Evolutionary conservation across 2,329 filamentous ascomycete genomes (phyloP).

Genomic region (Truncatella angustata): DNA sequence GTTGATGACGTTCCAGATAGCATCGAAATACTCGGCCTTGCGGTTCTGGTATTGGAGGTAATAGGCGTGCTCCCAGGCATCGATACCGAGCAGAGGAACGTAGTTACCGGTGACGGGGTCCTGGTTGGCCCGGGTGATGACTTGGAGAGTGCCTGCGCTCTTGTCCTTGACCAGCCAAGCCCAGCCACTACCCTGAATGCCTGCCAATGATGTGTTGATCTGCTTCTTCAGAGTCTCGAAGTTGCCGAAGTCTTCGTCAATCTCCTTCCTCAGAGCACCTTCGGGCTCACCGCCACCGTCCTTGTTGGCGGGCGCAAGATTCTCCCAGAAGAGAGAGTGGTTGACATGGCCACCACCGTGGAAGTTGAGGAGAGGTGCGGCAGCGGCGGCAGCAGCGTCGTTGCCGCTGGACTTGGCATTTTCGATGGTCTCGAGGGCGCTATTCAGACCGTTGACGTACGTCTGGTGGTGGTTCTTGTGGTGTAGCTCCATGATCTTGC

Average conservation of each 20-base stretch:
- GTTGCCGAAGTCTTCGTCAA: constrained; percentile 55
- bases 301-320: constrained; percentile 48
- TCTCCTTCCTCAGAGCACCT: constrained; percentile 45
- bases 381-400: constrained; percentile 25
- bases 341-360: constrained; percentile 67
- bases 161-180: constrained; percentile 61
- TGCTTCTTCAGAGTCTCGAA: constrained; percentile 49
- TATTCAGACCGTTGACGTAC: constrained; percentile 77
- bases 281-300: constrained; percentile 45
- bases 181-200: constrained; percentile 66
- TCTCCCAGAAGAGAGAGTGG: constrained; percentile 69
- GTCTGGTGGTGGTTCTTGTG: constrained; percentile 82
- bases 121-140: constrained; percentile 64
- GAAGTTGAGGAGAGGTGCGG: constrained; percentile 54
- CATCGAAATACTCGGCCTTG: constrained; percentile 78
- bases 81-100: constrained; percentile 56
- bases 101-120: constrained; percentile 52
- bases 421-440: constrained; percentile 64
- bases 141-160: constrained; percentile 48
- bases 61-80: constrained; percentile 65
- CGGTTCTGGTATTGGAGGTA: constrained; percentile 72
- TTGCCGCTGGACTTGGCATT: constrained; percentile 55
- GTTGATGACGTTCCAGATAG: constrained; percentile 79
- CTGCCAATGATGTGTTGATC: constrained; percentile 53
- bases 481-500: constrained; percentile 84